phyloP scores from a whole-genome alignment of 2,329 filamentous ascomycete genomes.

The Madurella mycetomatis region DNA sequence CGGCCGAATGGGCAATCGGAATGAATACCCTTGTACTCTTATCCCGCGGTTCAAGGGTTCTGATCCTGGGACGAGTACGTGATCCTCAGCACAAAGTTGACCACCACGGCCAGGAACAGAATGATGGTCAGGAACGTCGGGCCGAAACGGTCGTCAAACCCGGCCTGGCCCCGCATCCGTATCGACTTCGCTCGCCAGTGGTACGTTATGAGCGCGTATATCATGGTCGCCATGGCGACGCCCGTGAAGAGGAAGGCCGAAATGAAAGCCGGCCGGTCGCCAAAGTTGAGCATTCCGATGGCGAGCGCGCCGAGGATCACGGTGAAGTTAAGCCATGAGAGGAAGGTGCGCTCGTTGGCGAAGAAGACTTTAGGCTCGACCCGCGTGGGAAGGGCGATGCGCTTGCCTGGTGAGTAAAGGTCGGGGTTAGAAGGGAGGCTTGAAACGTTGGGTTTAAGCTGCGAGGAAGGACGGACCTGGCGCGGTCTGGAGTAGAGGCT shows the following conservation, averaged over 20 bases:
- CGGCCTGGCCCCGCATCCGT: conserved; percentile 81
- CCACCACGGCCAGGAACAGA: conserved; percentile 80
- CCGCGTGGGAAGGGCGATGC: conserved; percentile 93
- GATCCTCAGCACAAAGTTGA: conserved; percentile 89
- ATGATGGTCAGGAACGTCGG: conserved; percentile 86
- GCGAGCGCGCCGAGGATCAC: conserved; percentile 95
- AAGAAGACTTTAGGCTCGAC: conserved; percentile 99
- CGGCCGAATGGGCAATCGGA: no score
- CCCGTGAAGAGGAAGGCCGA: conserved; percentile 89
- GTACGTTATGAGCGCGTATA: conserved; percentile 91
- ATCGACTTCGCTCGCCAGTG: conserved; percentile 97
- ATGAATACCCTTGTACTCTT: neutral
- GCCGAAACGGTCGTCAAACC: conserved; percentile 94
- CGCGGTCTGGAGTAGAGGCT: conserved; percentile 90
- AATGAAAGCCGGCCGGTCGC: conserved; percentile 89
- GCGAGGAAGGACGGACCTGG: conserved; percentile 58
- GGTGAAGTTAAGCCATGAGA: conserved; percentile 99
- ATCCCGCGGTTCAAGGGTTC: conserved; percentile 19
- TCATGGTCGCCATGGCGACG: conserved; percentile 91
- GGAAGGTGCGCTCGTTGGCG: conserved; percentile 98
- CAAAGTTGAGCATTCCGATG: conserved; percentile 96
- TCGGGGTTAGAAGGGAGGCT: conserved; percentile 5
- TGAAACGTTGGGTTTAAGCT: conserved; percentile 4
- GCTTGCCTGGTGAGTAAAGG: conserved; percentile 68
- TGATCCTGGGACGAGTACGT: conserved; percentile 40